These are phyloP conservation scores for Pascua sp. DNA, from an alignment of 1,284 basidiomycete genomes.

Conservation along the genomic window DNA sequence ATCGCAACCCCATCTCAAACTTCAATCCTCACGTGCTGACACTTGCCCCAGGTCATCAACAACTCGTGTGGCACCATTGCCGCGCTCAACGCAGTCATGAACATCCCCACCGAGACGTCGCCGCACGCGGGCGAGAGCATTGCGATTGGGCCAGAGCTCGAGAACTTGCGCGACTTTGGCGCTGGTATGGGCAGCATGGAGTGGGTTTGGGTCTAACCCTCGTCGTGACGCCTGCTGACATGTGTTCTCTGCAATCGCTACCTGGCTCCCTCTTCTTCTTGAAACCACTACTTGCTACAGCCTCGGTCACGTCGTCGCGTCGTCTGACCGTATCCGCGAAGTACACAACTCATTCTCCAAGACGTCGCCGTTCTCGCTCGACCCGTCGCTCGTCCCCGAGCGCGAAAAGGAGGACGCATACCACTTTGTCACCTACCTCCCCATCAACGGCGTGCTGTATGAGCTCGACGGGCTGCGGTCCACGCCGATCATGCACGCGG, in stretches of 20 bases:
- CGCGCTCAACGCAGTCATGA: slow-evolving; percentile 86
- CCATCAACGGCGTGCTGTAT: slow-evolving; percentile 73
- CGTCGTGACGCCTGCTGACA: background rate
- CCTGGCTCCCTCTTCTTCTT: background rate
- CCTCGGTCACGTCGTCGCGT: slow-evolving; percentile 30
- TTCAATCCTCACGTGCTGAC: background rate
- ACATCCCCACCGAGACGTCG: slow-evolving; percentile 53
- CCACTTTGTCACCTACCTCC: slow-evolving; percentile 88
- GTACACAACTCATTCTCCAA: slow-evolving; percentile 52
- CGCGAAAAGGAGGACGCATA: slow-evolving; percentile 83
- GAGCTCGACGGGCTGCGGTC: slow-evolving; percentile 85
- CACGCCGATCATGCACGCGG: slow-evolving; percentile 72
- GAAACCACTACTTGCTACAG: slow-evolving; percentile 47
- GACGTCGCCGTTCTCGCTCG: slow-evolving; percentile 78
- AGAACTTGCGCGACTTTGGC: slow-evolving; percentile 72
- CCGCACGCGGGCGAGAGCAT: slow-evolving; percentile 3
- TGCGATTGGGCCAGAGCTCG: slow-evolving; percentile 56
- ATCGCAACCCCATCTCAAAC: background rate
- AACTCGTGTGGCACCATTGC: slow-evolving; percentile 91
- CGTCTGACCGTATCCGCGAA: slow-evolving; percentile 9
- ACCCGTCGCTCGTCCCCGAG: slow-evolving; percentile 55
- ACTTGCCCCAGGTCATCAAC: slow-evolving; percentile 63
- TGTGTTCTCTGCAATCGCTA: background rate
- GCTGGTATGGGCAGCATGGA: slow-evolving; percentile 73
- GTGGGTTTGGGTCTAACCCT: slow-evolving; percentile 30